Percentiles rank a stretch among this genome's conserved stretches.
Conservation (phyloP, 176 grass and related monocot species). For the Oryza glaberrima region DNA sequence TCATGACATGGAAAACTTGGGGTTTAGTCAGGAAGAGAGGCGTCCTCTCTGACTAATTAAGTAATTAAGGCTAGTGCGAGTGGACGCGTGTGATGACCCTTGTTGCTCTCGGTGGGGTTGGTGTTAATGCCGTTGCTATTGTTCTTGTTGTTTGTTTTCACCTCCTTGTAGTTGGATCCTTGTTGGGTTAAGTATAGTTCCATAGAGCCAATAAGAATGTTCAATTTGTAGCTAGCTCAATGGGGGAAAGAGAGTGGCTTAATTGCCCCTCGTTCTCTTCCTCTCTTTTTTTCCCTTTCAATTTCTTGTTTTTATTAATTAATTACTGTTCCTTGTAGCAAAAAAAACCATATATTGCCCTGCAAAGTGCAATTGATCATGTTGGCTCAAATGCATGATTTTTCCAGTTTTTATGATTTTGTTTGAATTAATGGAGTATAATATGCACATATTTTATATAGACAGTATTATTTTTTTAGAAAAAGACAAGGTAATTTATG, state of each 20-base stretch:
- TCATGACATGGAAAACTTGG: conserved; percentile 25
- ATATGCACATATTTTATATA: not conserved
- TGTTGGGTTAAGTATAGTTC: conserved; percentile 61
- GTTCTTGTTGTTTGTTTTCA: conserved; percentile 44
- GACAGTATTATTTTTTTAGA: no score
- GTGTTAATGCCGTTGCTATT: conserved; percentile 30
- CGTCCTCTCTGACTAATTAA: conserved; percentile 51
- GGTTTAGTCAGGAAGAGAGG: conserved; percentile 14
- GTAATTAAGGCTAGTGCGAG: conserved; percentile 44
- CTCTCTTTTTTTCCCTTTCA: not conserved
- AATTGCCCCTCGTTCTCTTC: conserved; percentile 21
- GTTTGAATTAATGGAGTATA: not conserved
- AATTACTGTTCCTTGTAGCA: conserved; percentile 14
- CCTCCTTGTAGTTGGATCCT: conserved; percentile 53
- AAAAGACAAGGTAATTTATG: not conserved
- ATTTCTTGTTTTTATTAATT: conserved; percentile 7
- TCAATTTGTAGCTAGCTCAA: conserved; percentile 51
- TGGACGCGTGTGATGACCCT: conserved; percentile 56
- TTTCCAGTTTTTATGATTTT: conserved; percentile 11
- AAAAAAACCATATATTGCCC: conserved; percentile 41
- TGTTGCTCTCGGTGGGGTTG: conserved; percentile 34
- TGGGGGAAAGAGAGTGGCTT: not conserved
- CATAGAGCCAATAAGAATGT: conserved; percentile 56
- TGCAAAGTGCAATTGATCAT: conserved; percentile 44
- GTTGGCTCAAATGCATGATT: conserved; percentile 21